Conservation (phyloP, 345 rosid genomes). For the Citrus mangshanensis region DNA sequence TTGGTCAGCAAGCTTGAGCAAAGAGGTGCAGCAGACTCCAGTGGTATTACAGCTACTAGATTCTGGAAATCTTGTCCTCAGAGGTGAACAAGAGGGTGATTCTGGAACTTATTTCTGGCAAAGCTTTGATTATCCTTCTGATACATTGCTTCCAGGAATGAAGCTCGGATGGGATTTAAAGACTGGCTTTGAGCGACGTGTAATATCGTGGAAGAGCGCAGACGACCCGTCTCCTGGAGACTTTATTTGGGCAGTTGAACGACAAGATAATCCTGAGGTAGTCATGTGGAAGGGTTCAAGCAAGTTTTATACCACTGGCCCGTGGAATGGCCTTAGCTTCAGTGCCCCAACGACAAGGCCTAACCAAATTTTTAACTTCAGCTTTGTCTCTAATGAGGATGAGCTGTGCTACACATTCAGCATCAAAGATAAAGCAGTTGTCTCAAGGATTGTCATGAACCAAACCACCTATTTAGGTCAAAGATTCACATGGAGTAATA, state of each 20-base stretch:
- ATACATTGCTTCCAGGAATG: slow-evolving; percentile 40
- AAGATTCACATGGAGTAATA: no score
- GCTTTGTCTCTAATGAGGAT: slow-evolving; percentile 13
- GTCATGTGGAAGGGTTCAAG: slow-evolving; percentile 20
- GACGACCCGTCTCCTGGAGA: slow-evolving; percentile 42
- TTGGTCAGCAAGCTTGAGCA: slow-evolving; percentile 8
- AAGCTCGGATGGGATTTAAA: no score
- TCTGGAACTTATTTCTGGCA: slow-evolving; percentile 35
- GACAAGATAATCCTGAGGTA: slow-evolving; percentile 32
- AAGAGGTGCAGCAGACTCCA: slow-evolving; percentile 14
- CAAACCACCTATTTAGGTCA: no score
- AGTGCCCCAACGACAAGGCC: slow-evolving; percentile 27
- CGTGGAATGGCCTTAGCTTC: slow-evolving; percentile 39
- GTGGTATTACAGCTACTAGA: slow-evolving; percentile 10
- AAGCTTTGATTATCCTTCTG: slow-evolving; percentile 44
- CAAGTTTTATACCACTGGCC: slow-evolving; percentile 26
- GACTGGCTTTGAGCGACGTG: slow-evolving; percentile 26
- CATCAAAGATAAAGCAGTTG: no score
- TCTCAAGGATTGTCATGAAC: no score
- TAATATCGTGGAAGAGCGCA: slow-evolving; percentile 34
- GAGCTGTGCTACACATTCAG: no score
- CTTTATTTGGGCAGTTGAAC: slow-evolving; percentile 18
- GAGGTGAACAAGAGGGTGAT: slow-evolving; percentile 26
- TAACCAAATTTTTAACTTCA: slow-evolving; percentile 15
- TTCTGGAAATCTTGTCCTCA: slow-evolving; percentile 10